phyloP scores from a whole-genome alignment of 2,329 filamentous ascomycete genomes.

The Botrytis fragariae region DNA sequence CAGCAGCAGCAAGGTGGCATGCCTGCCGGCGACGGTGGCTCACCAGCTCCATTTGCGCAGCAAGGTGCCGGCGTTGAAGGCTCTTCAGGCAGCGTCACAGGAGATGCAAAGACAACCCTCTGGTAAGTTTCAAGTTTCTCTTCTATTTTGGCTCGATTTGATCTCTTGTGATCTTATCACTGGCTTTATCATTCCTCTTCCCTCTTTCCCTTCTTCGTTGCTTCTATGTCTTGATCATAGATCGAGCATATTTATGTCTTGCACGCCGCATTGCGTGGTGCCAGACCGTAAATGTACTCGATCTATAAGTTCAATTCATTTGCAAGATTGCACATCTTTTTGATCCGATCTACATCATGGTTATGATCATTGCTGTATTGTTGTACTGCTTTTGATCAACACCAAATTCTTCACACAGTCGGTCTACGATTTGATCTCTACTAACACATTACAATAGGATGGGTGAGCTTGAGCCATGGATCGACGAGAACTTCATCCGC shows the following conservation, averaged over 20 bases:
- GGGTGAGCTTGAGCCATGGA: constrained; percentile 98
- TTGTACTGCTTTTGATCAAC: neutral
- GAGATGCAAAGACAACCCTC: constrained; percentile 55
- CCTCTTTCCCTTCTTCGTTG: neutral
- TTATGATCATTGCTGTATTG: neutral
- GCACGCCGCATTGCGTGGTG: constrained; percentile 42
- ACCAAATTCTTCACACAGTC: neutral
- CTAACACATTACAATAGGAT: constrained; percentile 61
- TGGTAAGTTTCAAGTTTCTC: constrained; percentile 44
- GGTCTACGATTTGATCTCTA: neutral
- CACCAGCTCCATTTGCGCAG: constrained; percentile 49
- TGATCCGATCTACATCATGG: neutral
- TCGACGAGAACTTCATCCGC: constrained; percentile 98
- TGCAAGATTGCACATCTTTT: neutral
- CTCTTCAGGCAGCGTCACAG: constrained; percentile 41
- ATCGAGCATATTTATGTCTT: constrained; percentile 39
- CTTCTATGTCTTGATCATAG: neutral
- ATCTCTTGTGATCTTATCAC: neutral
- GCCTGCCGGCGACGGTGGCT: constrained; percentile 58
- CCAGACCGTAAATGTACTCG: neutral
- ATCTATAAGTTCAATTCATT: neutral
- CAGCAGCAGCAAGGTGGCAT: constrained; percentile 31
- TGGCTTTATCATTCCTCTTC: constrained; percentile 42
- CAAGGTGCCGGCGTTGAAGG: constrained; percentile 38
- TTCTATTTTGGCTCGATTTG: neutral